These are phyloP conservation scores for Borovskyia barvae DNA, from an alignment of 208 protist species.

Conservation along the genomic window DNA sequence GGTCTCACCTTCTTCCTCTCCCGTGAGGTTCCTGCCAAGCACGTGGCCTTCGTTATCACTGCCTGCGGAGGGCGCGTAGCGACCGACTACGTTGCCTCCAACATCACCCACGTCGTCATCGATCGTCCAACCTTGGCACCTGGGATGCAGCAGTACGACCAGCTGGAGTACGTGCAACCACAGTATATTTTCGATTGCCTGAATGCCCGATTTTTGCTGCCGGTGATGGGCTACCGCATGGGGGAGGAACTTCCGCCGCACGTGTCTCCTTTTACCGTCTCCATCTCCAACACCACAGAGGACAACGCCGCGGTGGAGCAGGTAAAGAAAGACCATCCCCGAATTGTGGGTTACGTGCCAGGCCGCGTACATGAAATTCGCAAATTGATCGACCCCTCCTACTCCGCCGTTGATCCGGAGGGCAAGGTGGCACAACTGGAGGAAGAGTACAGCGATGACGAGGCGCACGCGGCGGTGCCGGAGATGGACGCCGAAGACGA, in stretches of 20 bases:
- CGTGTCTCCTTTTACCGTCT: slow-evolving; percentile 90
- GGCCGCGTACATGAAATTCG: slow-evolving; percentile 87
- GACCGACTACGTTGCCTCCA: slow-evolving; percentile 58
- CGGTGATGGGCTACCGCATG: slow-evolving; percentile 82
- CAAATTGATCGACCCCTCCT: slow-evolving; percentile 71
- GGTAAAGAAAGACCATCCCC: slow-evolving; percentile 76
- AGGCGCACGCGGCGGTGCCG: slow-evolving; percentile 42
- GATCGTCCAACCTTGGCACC: slow-evolving; percentile 77
- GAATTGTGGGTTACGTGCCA: slow-evolving; percentile 81
- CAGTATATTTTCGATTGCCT: slow-evolving; percentile 97
- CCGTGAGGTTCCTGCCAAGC: slow-evolving; percentile 88
- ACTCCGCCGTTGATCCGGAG: slow-evolving; percentile 68
- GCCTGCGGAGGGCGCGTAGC: slow-evolving; percentile 86
- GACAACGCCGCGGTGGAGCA: slow-evolving; percentile 80
- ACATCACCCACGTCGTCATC: slow-evolving; percentile 86
- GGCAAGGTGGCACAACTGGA: slow-evolving; percentile 67
- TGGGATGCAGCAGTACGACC: slow-evolving; percentile 44
- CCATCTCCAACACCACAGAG: slow-evolving; percentile 79
- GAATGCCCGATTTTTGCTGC: slow-evolving; percentile 89
- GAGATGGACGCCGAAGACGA: slow-evolving; percentile 80
- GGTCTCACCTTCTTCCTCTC: slow-evolving; percentile 87
- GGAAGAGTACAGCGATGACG: slow-evolving; percentile 68
- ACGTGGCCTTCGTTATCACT: slow-evolving; percentile 88
- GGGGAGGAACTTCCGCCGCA: slow-evolving; percentile 91
- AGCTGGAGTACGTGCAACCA: slow-evolving; percentile 94